Conservation (phyloP, 2,329 filamentous ascomycete species). For the Alternaria viburni region DNA sequence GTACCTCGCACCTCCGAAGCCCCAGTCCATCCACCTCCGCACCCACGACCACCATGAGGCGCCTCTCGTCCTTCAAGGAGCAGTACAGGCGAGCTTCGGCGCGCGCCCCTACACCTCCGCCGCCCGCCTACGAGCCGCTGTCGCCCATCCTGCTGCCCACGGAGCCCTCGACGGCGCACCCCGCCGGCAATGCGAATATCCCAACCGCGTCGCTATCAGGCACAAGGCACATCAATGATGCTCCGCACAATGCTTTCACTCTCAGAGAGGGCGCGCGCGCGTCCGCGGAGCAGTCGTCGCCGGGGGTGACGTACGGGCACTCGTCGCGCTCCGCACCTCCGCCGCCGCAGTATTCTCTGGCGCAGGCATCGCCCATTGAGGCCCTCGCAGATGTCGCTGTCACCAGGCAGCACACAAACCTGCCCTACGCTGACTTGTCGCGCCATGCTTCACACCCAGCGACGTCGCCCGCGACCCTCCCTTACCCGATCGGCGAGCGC, state of each 20-base stretch:
- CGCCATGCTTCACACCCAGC: constrained; percentile 29
- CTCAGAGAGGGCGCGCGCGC: constrained; percentile 11
- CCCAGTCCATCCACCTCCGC: constrained; percentile 22
- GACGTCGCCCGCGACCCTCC: constrained; percentile 24
- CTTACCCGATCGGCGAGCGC: constrained; percentile 28
- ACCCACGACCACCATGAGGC: constrained; percentile 34
- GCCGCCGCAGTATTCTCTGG: constrained; percentile 30
- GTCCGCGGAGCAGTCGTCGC: constrained; percentile 14
- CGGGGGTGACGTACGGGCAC: constrained; percentile 19
- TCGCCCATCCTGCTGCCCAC: constrained; percentile 39
- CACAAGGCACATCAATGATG: constrained; percentile 18
- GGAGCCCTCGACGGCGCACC: constrained; percentile 25
- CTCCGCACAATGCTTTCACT: background rate
- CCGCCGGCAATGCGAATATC: constrained; percentile 27
- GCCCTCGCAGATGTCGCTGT: constrained; percentile 52
- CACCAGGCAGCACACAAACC: constrained; percentile 46
- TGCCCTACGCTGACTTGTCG: constrained; percentile 31
- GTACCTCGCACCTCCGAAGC: constrained; percentile 28
- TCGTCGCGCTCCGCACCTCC: constrained; percentile 31
- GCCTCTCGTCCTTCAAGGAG: constrained; percentile 42
- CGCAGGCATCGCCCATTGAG: constrained; percentile 50
- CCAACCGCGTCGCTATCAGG: constrained; percentile 12
- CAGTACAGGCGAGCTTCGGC: constrained; percentile 39
- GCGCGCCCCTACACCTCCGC: constrained; percentile 41
- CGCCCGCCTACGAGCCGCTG: constrained; percentile 44